Evolutionary conservation across 768 basidiomycete genomes (phyloP).

Genomic region (Gautieria morchelliformis): DNA sequence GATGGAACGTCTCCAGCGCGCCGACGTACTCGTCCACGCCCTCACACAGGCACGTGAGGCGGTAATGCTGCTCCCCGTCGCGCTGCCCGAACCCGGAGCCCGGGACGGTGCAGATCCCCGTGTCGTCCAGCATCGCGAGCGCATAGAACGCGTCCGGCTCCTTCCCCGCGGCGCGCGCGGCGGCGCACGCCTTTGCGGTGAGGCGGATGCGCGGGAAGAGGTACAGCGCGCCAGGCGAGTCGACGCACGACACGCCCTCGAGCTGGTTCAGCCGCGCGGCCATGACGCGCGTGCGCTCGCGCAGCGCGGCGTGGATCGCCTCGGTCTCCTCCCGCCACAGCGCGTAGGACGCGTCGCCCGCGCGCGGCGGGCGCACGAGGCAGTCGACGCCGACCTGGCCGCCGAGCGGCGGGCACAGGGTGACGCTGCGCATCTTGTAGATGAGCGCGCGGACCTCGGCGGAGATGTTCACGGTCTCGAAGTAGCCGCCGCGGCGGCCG

Average conservation of each 20-base stretch:
- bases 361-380: slow-evolving; percentile 82
- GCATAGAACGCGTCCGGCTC: slow-evolving; percentile 87
- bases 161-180: slow-evolving; percentile 62
- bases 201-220: slow-evolving; percentile 80
- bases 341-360: slow-evolving; percentile 63
- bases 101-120: slow-evolving; percentile 90
- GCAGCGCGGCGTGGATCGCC: slow-evolving; percentile 65
- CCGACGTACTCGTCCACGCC: slow-evolving; percentile 88
- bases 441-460: slow-evolving; percentile 74
- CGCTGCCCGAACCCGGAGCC: slow-evolving; percentile 93
- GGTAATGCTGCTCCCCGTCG: slow-evolving; percentile 82
- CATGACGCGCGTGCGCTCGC: slow-evolving; percentile 63
- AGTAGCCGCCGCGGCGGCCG: slow-evolving; percentile 94
- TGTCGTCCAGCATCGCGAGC: slow-evolving; percentile 71
- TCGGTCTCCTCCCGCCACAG: slow-evolving; percentile 82
- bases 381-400: slow-evolving; percentile 94
- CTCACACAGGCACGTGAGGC: slow-evolving; percentile 90
- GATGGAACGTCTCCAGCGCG: slow-evolving; percentile 71
- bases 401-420: slow-evolving; percentile 78
- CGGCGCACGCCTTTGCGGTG: slow-evolving; percentile 60
- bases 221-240: slow-evolving; percentile 89
- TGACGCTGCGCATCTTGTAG: slow-evolving; percentile 94
- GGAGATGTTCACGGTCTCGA: slow-evolving; percentile 79
- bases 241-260: slow-evolving; percentile 82
- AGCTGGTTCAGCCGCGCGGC: slow-evolving; percentile 69